Evolutionary conservation across 2,329 filamentous ascomycete genomes (phyloP), one percentile per base, ranked within the genome.

Genomic region (Pseudofabraea citricarpa): DNA sequence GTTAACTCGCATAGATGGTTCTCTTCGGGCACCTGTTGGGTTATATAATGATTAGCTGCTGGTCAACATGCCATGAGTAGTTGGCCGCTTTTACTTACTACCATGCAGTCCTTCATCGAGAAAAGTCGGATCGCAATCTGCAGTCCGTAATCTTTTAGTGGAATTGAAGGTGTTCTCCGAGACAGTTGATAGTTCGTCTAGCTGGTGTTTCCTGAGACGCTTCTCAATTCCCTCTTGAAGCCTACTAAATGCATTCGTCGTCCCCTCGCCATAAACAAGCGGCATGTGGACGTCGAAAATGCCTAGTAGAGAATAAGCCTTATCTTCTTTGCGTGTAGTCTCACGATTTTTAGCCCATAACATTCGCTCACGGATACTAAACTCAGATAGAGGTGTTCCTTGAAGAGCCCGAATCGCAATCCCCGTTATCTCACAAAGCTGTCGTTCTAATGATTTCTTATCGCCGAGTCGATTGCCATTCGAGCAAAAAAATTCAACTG

Each of bases 201-300:
- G 29, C 16, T 32, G 9, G 15, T n/a, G 39, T 33, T 32, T 32
- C 18, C 31, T 38, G 6, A 6, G 13, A 31, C 27, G 32, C 33
- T 40, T 44, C 23, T 44, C 13, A 7, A 68, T 64, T n/a, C 65
- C 59, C 15, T 56, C 46, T 10, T 65, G 64, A 0, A 68, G 45
- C 4, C 64, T 49, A 0, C 36, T n/a, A 15, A 66, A 67, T 0
- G 65, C 58, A 0, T 52, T 55, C 8, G 19, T 35, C 0, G 12
- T 1, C 0, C 61, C 60, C 32, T 66, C 62, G 1, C 69, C 32
- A 41, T 72, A 72, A 0, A 71, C 29, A 4, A 71, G 47, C 0
- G 68, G 61, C 62, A 72, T 69, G 23, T 65, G 64, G 20, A 72
- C 57, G 1, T 56, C 55, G 21, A 72, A 71, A 0, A 72, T 56